phyloP scores from a whole-genome alignment of 495 filamentous ascomycete species.

The Xylaria scruposa region DNA sequence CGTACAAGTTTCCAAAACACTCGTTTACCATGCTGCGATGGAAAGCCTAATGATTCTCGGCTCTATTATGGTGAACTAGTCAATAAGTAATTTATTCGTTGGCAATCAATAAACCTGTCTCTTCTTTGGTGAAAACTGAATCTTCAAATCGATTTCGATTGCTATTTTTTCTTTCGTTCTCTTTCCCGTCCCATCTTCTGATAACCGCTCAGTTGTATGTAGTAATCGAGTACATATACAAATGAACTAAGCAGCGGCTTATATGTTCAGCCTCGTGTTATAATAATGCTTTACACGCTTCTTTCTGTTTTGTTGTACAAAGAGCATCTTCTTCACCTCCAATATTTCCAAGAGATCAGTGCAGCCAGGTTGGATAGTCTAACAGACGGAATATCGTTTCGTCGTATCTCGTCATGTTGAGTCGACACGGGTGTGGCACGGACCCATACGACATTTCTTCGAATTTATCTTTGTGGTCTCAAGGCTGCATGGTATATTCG shows the following conservation, averaged over 20 bases:
- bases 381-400: conserved; percentile 19
- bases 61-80: conserved; percentile 4
- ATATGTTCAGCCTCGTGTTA: not conserved
- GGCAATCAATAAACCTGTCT: not conserved
- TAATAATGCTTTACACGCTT: conserved; percentile 11
- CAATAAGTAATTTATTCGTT: not conserved
- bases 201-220: not conserved
- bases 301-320: conserved; percentile 26
- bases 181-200: not conserved
- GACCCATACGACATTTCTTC: not conserved
- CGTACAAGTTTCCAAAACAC: conserved; percentile 68
- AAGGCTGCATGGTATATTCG: not conserved
- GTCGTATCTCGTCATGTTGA: conserved; percentile 22
- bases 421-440: not conserved
- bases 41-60: conserved; percentile 53
- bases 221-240: conserved; percentile 20
- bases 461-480: conserved; percentile 8
- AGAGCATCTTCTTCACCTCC: not conserved
- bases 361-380: not conserved
- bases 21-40: conserved; percentile 71
- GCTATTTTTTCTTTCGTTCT: not conserved
- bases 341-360: conserved; percentile 2
- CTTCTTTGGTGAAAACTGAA: not conserved
- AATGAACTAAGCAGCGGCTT: not conserved
- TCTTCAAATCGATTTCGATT: not conserved